These are phyloP conservation scores for Scheffersomyces cryptocercus DNA, from an alignment of 1,139 yeast species.

Conservation along the genomic window DNA sequence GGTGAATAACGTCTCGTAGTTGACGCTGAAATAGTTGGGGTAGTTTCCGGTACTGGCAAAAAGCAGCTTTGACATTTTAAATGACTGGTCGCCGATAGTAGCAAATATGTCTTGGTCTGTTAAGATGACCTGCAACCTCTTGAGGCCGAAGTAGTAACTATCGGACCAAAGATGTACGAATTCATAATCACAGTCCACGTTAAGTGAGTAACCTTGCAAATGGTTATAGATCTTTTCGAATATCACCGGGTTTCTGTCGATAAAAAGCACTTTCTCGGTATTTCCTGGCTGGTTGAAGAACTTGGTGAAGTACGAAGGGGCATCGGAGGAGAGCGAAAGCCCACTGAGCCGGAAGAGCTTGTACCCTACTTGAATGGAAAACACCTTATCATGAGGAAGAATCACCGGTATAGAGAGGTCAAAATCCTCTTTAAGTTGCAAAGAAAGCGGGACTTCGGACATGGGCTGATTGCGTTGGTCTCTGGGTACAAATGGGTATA, in stretches of 20 bases:
- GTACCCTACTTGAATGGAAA: conserved; percentile 72
- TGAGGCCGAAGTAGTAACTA: conserved; percentile 69
- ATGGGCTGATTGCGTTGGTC: not conserved
- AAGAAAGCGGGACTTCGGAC: conserved; percentile 14
- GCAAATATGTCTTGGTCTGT: conserved; percentile 57
- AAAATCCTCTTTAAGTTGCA: conserved; percentile 27
- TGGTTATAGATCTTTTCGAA: conserved; percentile 70
- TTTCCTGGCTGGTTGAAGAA: conserved; percentile 42
- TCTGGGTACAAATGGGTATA: no score
- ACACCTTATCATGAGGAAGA: conserved; percentile 68
- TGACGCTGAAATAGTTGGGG: conserved; percentile 76
- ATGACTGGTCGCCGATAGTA: conserved; percentile 60
- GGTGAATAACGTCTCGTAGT: conserved; percentile 47
- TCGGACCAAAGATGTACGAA: conserved; percentile 70
- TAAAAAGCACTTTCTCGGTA: conserved; percentile 52
- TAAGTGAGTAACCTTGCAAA: conserved; percentile 74
- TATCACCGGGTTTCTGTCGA: conserved; percentile 75
- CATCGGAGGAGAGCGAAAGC: conserved; percentile 81
- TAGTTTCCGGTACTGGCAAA: conserved; percentile 61
- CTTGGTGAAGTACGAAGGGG: conserved; percentile 61
- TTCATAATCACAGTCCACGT: conserved; percentile 57
- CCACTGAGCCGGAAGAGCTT: conserved; percentile 66
- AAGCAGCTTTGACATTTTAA: conserved; percentile 58
- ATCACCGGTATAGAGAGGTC: conserved; percentile 56
- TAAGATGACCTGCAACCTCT: conserved; percentile 53